Percentiles rank a stretch among this genome's conserved stretches.
These are phyloP conservation scores for Collybia nuda DNA, from an alignment of 768 basidiomycete genomes.

Conservation along the genomic window DNA sequence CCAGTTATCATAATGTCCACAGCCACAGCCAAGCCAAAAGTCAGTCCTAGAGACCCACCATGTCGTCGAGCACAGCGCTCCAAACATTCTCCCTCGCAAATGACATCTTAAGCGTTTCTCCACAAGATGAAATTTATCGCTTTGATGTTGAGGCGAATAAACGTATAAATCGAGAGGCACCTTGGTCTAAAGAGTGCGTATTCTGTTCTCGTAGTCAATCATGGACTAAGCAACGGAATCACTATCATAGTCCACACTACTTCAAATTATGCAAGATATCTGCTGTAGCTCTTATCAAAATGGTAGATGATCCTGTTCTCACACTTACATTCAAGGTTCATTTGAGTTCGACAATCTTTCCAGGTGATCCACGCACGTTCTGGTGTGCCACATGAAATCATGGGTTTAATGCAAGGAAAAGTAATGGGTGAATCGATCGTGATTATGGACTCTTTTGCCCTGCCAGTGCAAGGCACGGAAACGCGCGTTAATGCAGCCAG, in stretches of 20 bases:
- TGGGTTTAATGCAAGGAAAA: slow-evolving; percentile 99
- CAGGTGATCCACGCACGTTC: slow-evolving; percentile 98
- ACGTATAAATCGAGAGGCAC: slow-evolving; percentile 63
- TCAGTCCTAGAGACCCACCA: neutral
- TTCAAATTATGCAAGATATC: slow-evolving; percentile 94
- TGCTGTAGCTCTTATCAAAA: slow-evolving; percentile 93
- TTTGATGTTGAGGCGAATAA: slow-evolving; percentile 71
- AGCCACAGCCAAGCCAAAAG: neutral
- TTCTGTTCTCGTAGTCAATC: neutral
- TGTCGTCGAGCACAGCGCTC: slow-evolving; percentile 58
- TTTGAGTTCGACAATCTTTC: neutral
- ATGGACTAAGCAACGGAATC: too few species aligned
- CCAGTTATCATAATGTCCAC: neutral
- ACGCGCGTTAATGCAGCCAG: slow-evolving; percentile 95
- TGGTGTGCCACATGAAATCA: slow-evolving; percentile 97
- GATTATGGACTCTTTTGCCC: slow-evolving; percentile 94
- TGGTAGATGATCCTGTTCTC: slow-evolving; percentile 44
- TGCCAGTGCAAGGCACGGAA: slow-evolving; percentile 97
- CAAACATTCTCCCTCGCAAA: slow-evolving; percentile 75
- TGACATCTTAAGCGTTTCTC: slow-evolving; percentile 65
- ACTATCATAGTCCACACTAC: slow-evolving; percentile 60
- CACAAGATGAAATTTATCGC: slow-evolving; percentile 78
- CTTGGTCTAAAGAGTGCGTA: slow-evolving; percentile 87
- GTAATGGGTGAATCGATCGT: slow-evolving; percentile 76
- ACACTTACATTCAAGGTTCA: neutral